A percentile compares a stretch with the other conserved stretches of the same genome.
phyloP scores from a whole-genome alignment of 495 filamentous ascomycete species.

The Amphirosellinia nigrospora region DNA sequence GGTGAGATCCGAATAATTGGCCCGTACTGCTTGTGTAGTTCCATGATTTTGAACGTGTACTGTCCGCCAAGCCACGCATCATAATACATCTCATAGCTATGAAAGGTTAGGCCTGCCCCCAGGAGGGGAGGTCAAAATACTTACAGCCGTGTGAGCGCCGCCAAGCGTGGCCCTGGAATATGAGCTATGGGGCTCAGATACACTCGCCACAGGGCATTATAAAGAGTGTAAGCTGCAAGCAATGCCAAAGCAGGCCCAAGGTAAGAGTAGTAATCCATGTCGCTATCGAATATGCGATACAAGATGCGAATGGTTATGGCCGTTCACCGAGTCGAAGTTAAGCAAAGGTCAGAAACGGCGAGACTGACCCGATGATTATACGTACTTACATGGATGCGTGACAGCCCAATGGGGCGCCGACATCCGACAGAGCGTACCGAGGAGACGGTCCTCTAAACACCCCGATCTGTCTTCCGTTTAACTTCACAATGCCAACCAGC shows the following conservation, averaged over 20 bases:
- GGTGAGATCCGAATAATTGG: constrained; percentile 49
- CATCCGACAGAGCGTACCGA: background rate
- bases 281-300: background rate
- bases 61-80: constrained; percentile 51
- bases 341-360: background rate
- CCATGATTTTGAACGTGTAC: constrained; percentile 53
- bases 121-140: background rate
- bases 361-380: background rate
- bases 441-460: background rate
- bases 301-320: background rate
- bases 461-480: background rate
- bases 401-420: background rate
- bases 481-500: background rate
- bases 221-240: background rate
- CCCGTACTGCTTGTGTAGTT: constrained; percentile 57
- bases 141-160: constrained; percentile 12
- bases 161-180: constrained; percentile 11
- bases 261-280: constrained; percentile 3
- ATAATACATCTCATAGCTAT: constrained; percentile 55
- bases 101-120: background rate
- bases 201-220: constrained; percentile 9
- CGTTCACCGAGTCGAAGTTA: background rate
- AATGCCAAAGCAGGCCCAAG: background rate
- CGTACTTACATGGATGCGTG: too few relatives aligned
- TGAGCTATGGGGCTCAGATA: constrained; percentile 17